Base-by-base conservation (phyloP, 75 land plant genomes). In the Picea sitchensis region DNA sequence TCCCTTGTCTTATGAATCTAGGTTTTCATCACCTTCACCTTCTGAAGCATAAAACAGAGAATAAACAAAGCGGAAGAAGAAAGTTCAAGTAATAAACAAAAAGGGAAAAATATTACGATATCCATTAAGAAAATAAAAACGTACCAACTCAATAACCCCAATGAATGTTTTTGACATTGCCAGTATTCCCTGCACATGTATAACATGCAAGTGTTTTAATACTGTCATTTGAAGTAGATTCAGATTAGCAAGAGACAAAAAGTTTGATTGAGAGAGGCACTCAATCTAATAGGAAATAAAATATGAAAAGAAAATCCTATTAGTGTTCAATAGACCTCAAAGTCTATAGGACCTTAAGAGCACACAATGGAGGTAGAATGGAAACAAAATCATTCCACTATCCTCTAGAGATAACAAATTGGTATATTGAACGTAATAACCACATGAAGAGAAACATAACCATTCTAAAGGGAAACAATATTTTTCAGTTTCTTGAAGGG, bases 151-250 rank as follows among this genome's bases (percentile, higher is more conserved):
- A 31, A 85, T 85, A 21, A 77, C 87, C 21, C 87, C 85, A 64
- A 85, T 69, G 81, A 85, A 85, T 14, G 81, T 85, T 73, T 62
- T 85, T 64, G 84, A 84, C 87, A 85, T 85, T 61, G 87, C 80
- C 77, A 85, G 47, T 30, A 85, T 85, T 21, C 87, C 87, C 85
- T 85, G 85, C 51, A 69, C 51, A 69, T 41, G 47, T n/a, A 69
- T 69, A 2, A 36, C n/a, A 69, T 41, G 8, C 18, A 18, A 18
- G 21, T 38, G 20, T 38, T n/a, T 69, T 20, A 69, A 0, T 69
- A 41, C n/a, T 12, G 20, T 41, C 3, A 17, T 18, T 68, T 68
- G 47, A 5, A 15, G n/a, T 38, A 17, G 21, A 69, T 38, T 31
- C 20, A 2, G 21, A 41, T 8, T 41, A 20, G 20, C 54, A 69